phyloP scores from a whole-genome alignment of 495 filamentous ascomycete genomes.

The Aspergillus diversus region DNA sequence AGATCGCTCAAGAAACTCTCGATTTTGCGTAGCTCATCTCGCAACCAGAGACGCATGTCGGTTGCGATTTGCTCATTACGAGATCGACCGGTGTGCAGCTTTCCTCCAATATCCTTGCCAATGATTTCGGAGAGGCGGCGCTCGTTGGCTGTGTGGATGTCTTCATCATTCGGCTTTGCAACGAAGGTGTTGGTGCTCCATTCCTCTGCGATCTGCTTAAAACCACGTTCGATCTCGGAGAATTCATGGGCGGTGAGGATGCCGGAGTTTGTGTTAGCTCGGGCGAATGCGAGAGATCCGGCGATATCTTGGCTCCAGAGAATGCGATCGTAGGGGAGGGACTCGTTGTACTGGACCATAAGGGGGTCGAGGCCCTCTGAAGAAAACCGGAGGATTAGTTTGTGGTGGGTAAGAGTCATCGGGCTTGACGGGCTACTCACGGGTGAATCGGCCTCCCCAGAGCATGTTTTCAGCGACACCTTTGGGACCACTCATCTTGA shows the following conservation, averaged over 20 bases:
- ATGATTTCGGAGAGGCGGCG: conserved; percentile 87
- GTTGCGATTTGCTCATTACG: conserved; percentile 94
- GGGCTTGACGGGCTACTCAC: conserved; percentile 43
- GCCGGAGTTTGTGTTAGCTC: conserved; percentile 75
- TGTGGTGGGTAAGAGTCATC: background rate
- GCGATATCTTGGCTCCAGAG: conserved; percentile 82
- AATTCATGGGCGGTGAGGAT: conserved; percentile 81
- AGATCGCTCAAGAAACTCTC: conserved; percentile 71
- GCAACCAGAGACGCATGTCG: conserved; percentile 92
- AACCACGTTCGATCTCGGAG: conserved; percentile 72
- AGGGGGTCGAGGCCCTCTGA: conserved; percentile 80
- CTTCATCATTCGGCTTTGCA: conserved; percentile 53
- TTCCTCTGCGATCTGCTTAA: conserved; percentile 73
- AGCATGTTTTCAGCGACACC: conserved; percentile 64
- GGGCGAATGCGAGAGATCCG: conserved; percentile 84
- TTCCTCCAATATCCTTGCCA: conserved; percentile 82
- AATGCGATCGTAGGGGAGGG: conserved; percentile 79
- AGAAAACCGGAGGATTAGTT: conserved; percentile 20
- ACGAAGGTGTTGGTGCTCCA: conserved; percentile 61
- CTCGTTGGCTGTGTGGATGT: conserved; percentile 95
- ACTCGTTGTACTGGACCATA: conserved; percentile 88
- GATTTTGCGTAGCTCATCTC: conserved; percentile 74
- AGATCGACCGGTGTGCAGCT: conserved; percentile 90
- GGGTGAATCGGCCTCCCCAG: conserved; percentile 83
- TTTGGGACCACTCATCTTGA: conserved; percentile 48